These are phyloP conservation scores for Cyclostephanos invisitatus DNA, from an alignment of 108 stramenopile genomes.

Conservation along the genomic window DNA sequence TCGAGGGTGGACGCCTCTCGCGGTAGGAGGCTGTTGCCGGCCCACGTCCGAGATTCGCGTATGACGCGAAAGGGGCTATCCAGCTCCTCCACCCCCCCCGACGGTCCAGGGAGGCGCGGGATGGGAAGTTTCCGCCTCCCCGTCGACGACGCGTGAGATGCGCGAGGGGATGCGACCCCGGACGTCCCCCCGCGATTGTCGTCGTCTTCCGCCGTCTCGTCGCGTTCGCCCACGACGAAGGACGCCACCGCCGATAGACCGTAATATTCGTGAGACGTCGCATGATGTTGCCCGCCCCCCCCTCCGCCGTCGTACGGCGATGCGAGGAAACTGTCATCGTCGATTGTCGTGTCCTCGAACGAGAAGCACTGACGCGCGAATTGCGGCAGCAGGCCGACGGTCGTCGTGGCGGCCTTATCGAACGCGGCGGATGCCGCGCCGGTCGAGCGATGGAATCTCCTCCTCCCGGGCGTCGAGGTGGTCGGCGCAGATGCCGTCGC, in stretches of 20 bases:
- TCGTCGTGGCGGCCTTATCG: conserved; percentile 9
- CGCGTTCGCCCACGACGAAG: conserved; percentile 9
- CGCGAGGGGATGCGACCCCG: neutral
- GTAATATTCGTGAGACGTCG: conserved; percentile 22
- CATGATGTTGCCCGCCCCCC: neutral
- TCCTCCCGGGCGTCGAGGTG: conserved; percentile 14
- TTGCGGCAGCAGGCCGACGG: conserved; percentile 29
- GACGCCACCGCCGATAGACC: conserved; percentile 44
- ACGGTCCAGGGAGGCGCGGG: conserved; percentile 1
- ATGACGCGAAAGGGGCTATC: conserved; percentile 18
- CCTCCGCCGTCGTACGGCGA: conserved; percentile 13
- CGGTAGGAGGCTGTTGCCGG: neutral
- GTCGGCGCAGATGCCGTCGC: too few relatives aligned
- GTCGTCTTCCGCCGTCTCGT: neutral
- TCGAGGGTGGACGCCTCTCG: conserved; percentile 14
- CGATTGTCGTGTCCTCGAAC: conserved; percentile 45
- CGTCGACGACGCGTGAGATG: neutral
- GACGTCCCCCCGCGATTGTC: neutral
- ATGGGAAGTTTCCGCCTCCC: conserved; percentile 6
- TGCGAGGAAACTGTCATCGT: conserved; percentile 26
- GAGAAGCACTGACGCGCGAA: conserved; percentile 47
- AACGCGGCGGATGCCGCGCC: conserved; percentile 13
- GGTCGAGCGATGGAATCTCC: conserved; percentile 2
- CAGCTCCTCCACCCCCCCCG: neutral
- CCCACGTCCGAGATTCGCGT: conserved; percentile 20